Base-by-base conservation (phyloP, 140 eudicot genomes). In the Bidens hawaiensis region DNA sequence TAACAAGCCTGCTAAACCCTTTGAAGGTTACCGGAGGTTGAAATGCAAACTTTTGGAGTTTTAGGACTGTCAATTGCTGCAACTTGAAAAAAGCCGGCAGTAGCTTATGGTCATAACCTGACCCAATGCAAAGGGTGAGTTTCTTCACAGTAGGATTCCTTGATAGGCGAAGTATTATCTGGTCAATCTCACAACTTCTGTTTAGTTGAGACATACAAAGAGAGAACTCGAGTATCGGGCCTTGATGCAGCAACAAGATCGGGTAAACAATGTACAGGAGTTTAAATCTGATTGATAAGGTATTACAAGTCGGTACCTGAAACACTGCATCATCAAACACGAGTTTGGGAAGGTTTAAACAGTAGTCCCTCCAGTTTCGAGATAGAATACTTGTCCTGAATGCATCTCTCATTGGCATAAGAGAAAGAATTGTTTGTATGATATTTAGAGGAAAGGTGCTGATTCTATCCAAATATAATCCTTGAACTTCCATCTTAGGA, bases 21-120 rank as follows among this genome's bases (percentile, higher is more conserved):
- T 69, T 58, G 10, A 82, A 78, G 6, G 56, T 53, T 2, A 25
- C 17, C 1, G 70, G 79, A 18, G 84, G 88, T 62, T 82, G 51
- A 25, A 82, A 82, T 3, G 36, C 71, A 67, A 81, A 82, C 55
- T 59, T 54, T 27, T 7, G 45, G 6, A 82, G 79, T n/a, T 50
- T 13, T 73, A 82, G 41, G 48, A 50, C 26, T 15, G 22, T 69
- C 53, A 81, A 52, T 0, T 74, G 66, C 24, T 54, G 48, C 64
- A 71, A 50, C 17, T 4, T 18, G 21, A 58, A 74, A 58, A 74
- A 68, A 4, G 69, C 24, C 1, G 79, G 36, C 7, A 31, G 43
- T 15, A 73, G 21, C 62, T 65, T 66, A 59, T 73, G 72, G 17
- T 2, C 28, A 7, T 49, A 64, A 16, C 79, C 82, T 2, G 49